Percentiles rank a stretch among this genome's conserved stretches.
These are phyloP conservation scores for Alternaria sp. DNA, from an alignment of 2,329 filamentous ascomycete genomes.

Conservation along the genomic window DNA sequence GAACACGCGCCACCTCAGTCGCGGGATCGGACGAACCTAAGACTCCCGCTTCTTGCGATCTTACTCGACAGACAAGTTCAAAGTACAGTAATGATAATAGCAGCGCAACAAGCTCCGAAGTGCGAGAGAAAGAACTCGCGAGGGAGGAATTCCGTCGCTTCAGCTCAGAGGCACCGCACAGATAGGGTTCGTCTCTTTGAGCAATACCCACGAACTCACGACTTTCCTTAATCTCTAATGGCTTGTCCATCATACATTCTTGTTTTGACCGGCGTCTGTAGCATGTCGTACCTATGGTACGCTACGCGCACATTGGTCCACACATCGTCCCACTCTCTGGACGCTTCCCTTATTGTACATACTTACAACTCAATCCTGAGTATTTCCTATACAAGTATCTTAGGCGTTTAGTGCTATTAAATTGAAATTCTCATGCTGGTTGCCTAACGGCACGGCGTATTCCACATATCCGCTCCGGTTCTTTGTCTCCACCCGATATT, in stretches of 20 bases:
- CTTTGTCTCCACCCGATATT: neutral
- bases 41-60: neutral
- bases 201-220: neutral
- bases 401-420: neutral
- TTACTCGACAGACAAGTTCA: neutral
- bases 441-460: neutral
- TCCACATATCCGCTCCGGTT: slow-evolving; percentile 7
- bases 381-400: neutral
- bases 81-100: slow-evolving; percentile 10
- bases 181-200: neutral
- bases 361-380: neutral
- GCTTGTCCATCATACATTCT: neutral
- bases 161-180: slow-evolving; percentile 23
- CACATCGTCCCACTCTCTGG: neutral
- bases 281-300: neutral
- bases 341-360: neutral
- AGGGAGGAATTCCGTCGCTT: slow-evolving; percentile 28
- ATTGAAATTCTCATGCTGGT: neutral
- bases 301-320: neutral
- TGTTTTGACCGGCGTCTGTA: neutral
- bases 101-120: slow-evolving; percentile 16
- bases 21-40: neutral
- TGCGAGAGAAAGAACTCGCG: slow-evolving; percentile 13
- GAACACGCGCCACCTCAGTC: neutral
- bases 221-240: neutral